Percentiles rank a stretch among this genome's conserved stretches.
Conservation (phyloP, 176 grass and related monocot species). For the Hsuehochloa calcarea region DNA sequence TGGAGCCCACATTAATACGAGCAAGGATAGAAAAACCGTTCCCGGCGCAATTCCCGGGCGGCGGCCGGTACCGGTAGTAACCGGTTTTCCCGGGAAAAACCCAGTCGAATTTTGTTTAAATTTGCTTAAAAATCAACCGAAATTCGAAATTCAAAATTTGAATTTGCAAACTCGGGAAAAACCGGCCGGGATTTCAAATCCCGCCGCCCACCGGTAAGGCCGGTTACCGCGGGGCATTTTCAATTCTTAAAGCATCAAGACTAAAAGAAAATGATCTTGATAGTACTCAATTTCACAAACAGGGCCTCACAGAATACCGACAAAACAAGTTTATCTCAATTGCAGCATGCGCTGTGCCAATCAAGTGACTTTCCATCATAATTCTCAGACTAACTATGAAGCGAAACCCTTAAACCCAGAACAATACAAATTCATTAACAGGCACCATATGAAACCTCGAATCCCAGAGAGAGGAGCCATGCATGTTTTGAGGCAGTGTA, state of each 20-base stretch:
- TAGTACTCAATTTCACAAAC: neutral
- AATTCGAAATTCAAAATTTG: too few species aligned
- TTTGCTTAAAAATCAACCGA: too few species aligned
- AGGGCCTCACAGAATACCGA: neutral
- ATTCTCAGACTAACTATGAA: neutral
- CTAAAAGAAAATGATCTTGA: neutral
- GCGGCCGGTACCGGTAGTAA: too few species aligned
- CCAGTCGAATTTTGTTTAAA: too few species aligned
- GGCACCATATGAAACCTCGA: neutral
- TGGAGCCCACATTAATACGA: neutral
- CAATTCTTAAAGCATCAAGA: neutral
- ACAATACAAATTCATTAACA: conserved; percentile 1
- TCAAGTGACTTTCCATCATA: neutral
- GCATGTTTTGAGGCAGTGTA: neutral
- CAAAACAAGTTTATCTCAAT: neutral
- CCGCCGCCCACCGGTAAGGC: too few species aligned
- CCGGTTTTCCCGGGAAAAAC: too few species aligned
- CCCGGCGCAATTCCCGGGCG: too few species aligned
- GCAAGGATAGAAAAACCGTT: too few species aligned
- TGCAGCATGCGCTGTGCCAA: neutral
- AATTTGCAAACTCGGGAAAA: too few species aligned
- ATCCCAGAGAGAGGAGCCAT: neutral
- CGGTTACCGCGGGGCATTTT: too few species aligned
- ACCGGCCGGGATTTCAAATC: too few species aligned
- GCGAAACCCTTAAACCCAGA: neutral